Base-by-base conservation (phyloP, 1,284 basidiomycete genomes). In the Stygiomarasmius scandens region DNA sequence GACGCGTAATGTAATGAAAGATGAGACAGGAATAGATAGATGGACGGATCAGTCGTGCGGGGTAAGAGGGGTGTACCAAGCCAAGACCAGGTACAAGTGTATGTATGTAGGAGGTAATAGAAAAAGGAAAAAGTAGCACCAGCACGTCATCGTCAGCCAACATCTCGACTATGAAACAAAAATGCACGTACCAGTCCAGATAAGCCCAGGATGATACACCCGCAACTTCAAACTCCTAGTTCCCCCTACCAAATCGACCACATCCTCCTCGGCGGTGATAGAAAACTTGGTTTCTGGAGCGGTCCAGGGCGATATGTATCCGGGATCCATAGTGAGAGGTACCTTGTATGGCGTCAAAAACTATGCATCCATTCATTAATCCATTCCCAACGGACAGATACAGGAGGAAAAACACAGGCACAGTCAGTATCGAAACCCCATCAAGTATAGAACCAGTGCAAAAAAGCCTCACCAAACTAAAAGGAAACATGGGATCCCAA, bases 401-500 rank as follows among this genome's bases (percentile, higher is more conserved):
- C n/a, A n/a, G n/a, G n/a, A 66, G 11, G 32, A 53, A 34, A 9
- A 67, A 29, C n/a, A n/a, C n/a, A n/a, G n/a, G n/a, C n/a, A n/a
- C n/a, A n/a, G n/a, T n/a, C n/a, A n/a, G n/a, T n/a, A n/a, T n/a
- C n/a, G n/a, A n/a, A n/a, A n/a, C n/a, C n/a, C n/a, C n/a, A n/a
- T n/a, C n/a, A n/a, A n/a, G n/a, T n/a, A n/a, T n/a, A 25, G 25
- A 25, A 38, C 12, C 2, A 56, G 48, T 32, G 38, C 11, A n/a
- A 41, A 49, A 41, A 58, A 46, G n/a, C 71, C 84, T 48, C 63
- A 90, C 90, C 52, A 84, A 75, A 3, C 90, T 92, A 70, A 95
- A 91, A 1, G 95, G 93, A 73, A 95, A 96, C 27, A 98, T 70
- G 1, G 86, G 78, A 73, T 95, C 92, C 93, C 93, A 96, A 63